Evolutionary conservation across 1,139 yeast species (phyloP), one percentile per base, ranked within the genome.

Genomic region (Protomyces pachydermus): DNA sequence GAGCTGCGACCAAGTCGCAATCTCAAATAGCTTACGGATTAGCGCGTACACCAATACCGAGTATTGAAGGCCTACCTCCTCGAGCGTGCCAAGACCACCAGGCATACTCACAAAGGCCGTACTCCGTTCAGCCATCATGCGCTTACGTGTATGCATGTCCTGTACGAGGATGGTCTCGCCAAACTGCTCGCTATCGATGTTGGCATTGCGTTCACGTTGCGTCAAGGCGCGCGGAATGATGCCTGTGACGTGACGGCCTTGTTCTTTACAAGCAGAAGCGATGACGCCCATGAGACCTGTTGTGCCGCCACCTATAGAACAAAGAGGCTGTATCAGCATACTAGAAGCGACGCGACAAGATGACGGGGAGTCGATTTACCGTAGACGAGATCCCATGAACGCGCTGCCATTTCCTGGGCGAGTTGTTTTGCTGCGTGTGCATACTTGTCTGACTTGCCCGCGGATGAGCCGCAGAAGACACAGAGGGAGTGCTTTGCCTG

Each of bases 81-180:
- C 97, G 72, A 89, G 77, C 3, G 96, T 89, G 63, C 96, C 97
- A 74, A 85, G 89, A 12, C 97, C 97, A 67, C 97, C 97, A 18
- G 97, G 96, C 76, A 90, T 79, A 0, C 96, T 96, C 60, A 90
- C 83, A 74, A 90, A 90, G 0, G 95, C 96, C 70, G 85, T 84
- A n/a, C 95, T 85, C 74, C 87, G 91, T 72, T 83, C 82, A 18
- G 91, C 95, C 97, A 90, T 90, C 79, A 87, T 73, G 73, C 86
- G 80, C 78, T 90, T 90, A 73, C 97, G 82, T 2, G 95, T 87
- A 75, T 90, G 97, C 96, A 90, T 90, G 72, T 89, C 96, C 64
- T 83, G 82, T 3, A 90, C 97, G 70, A 90, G 79, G 0, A 91
- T 86, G 16, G 96, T 87, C 71, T 82, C 82, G 50, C 96, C 96